A percentile compares a stretch with the other conserved stretches of the same genome.
These are phyloP conservation scores for Penicillium arizonense DNA, from an alignment of 495 filamentous ascomycete genomes.

Conservation along the genomic window DNA sequence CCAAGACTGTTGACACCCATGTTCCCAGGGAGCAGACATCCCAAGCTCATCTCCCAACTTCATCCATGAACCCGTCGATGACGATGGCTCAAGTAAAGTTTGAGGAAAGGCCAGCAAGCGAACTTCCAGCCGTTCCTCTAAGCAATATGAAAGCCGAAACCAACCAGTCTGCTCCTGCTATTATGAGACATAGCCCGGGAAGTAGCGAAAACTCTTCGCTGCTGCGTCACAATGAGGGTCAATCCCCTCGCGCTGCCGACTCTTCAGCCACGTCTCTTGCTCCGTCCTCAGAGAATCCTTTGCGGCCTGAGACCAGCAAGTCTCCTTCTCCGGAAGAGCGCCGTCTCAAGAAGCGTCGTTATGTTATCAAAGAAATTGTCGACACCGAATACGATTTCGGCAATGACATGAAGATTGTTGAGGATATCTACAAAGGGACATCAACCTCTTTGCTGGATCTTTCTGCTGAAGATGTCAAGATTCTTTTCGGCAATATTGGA, in stretches of 20 bases:
- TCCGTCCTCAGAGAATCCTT: slow-evolving; percentile 29
- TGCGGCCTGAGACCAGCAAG: slow-evolving; percentile 23
- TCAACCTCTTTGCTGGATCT: slow-evolving; percentile 77
- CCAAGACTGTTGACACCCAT: slow-evolving; percentile 39
- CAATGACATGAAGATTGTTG: slow-evolving; percentile 91
- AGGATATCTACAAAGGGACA: slow-evolving; percentile 96
- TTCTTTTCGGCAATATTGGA: slow-evolving; percentile 86
- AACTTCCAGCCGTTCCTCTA: too few relatives aligned
- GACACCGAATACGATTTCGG: slow-evolving; percentile 87
- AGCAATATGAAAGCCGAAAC: too few relatives aligned
- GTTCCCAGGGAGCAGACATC: slow-evolving; percentile 30
- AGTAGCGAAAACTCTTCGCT: slow-evolving; percentile 44
- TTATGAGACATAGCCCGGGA: slow-evolving; percentile 55
- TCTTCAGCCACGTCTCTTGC: slow-evolving; percentile 44
- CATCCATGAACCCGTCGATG: neutral
- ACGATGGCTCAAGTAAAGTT: neutral
- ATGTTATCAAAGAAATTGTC: slow-evolving; percentile 85
- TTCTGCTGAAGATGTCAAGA: slow-evolving; percentile 78
- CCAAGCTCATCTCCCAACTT: slow-evolving; percentile 21
- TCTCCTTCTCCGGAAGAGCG: slow-evolving; percentile 57
- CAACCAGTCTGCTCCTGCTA: slow-evolving; percentile 37
- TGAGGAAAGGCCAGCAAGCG: too few relatives aligned
- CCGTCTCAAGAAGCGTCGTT: slow-evolving; percentile 61
- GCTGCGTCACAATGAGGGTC: slow-evolving; percentile 32
- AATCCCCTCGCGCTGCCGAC: slow-evolving; percentile 35